Conservation (phyloP, 148 eudicot genomes). For the Amaranthus hypochondriacus region DNA sequence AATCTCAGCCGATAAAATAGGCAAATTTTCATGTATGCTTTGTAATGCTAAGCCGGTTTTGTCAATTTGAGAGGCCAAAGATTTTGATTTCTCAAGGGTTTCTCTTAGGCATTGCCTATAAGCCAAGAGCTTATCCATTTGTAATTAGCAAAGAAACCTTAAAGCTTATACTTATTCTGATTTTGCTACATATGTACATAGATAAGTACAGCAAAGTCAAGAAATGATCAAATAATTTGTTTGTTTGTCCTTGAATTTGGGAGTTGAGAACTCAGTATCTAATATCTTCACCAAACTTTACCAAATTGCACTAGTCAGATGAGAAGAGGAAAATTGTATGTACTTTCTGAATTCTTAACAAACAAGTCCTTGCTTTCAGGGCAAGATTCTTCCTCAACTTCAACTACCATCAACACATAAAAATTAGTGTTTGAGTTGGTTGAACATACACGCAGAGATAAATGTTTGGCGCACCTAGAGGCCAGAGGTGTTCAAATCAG, state of each 20-base stretch:
- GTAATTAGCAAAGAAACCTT: constrained; percentile 6
- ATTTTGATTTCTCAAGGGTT: constrained; percentile 49
- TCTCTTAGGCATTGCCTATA: constrained; percentile 44
- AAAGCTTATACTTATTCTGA: neutral
- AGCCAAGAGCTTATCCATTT: constrained; percentile 37
- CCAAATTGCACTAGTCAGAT: constrained; percentile 35
- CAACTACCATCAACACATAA: constrained; percentile 33
- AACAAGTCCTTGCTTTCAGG: constrained; percentile 42
- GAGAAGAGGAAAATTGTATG: constrained; percentile 21
- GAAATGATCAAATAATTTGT: neutral
- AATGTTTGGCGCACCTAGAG: too few relatives aligned
- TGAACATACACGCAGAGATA: too few relatives aligned
- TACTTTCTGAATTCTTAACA: constrained; percentile 37
- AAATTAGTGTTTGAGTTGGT: neutral
- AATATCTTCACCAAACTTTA: constrained; percentile 36
- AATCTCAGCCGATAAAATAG: constrained; percentile 32
- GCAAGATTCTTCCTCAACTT: constrained; percentile 32
- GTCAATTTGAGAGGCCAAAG: constrained; percentile 32
- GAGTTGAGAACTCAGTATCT: constrained; percentile 18
- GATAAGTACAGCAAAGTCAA: neutral
- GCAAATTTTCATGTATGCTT: constrained; percentile 26
- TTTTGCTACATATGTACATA: constrained; percentile 1
- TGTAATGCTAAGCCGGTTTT: constrained; percentile 31
- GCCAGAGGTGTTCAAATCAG: too few relatives aligned
- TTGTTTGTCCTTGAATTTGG: constrained; percentile 1